Conservation (phyloP, 2,329 filamentous ascomycete genomes). For the Rhinocladiella mackenziei region DNA sequence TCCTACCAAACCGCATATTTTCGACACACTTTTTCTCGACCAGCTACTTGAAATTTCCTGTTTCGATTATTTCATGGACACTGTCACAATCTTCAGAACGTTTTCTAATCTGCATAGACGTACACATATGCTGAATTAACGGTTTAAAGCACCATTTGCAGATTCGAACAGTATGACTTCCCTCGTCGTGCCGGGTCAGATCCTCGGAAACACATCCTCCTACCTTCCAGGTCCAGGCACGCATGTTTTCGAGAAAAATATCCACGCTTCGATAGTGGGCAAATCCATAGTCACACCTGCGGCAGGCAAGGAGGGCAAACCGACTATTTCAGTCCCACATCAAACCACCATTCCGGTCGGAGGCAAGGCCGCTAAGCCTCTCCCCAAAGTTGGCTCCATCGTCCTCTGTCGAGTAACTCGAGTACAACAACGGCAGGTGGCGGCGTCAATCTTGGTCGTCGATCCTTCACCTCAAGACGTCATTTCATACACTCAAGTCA, state of each 20-base stretch:
- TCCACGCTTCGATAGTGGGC: constrained; percentile 80
- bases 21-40: too few relatives aligned
- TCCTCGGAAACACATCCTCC: constrained; percentile 63
- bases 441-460: constrained; percentile 80
- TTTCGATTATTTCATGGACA: too few relatives aligned
- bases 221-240: constrained; percentile 77
- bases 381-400: constrained; percentile 70
- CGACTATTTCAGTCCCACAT: constrained; percentile 35
- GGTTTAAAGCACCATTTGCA: not conserved
- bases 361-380: constrained; percentile 45
- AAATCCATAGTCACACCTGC: constrained; percentile 56
- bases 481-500: constrained; percentile 34
- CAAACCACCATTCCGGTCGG: constrained; percentile 36
- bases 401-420: constrained; percentile 84
- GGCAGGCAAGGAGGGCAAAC: constrained; percentile 32
- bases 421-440: constrained; percentile 78
- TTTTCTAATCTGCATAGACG: too few relatives aligned
- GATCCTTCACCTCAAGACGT: constrained; percentile 41
- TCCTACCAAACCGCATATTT: too few relatives aligned
- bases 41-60: too few relatives aligned
- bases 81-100: too few relatives aligned
- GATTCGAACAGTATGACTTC: constrained; percentile 7
- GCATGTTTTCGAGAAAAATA: constrained; percentile 68
- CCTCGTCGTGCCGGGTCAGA: constrained; percentile 62
- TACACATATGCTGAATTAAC: not conserved